Evolutionary conservation across 176 grass and related monocot species (phyloP).

Genomic region (Poa pratensis): DNA sequence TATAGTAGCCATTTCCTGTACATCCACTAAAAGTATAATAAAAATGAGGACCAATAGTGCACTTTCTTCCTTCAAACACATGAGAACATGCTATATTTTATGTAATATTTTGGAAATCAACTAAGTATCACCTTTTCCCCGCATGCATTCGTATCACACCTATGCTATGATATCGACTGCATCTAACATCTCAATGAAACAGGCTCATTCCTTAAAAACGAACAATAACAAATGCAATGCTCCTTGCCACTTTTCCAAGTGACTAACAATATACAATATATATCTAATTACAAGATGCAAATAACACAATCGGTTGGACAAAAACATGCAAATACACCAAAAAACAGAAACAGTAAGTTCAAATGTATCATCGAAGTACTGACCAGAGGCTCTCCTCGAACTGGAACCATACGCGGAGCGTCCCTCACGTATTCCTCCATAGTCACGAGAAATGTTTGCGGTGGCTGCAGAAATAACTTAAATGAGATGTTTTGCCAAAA

Average conservation of each 20-base stretch:
- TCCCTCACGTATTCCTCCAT: constrained; percentile 99
- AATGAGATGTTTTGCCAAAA: constrained; percentile 40
- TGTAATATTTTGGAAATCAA: constrained; percentile 8
- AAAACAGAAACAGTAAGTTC: background rate
- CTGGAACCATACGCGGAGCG: constrained; percentile 87
- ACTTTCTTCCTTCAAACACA: background rate
- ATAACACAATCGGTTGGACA: background rate
- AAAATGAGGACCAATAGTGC: background rate
- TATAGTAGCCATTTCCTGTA: background rate
- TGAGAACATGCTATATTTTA: background rate
- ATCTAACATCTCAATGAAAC: constrained; percentile 10
- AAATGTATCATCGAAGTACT: constrained; percentile 35
- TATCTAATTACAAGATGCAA: constrained; percentile 11
- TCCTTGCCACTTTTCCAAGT: background rate
- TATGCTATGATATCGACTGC: constrained; percentile 1
- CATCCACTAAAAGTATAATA: constrained; percentile 8
- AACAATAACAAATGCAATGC: constrained; percentile 27
- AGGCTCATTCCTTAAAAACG: background rate
- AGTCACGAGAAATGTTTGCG: constrained; percentile 94
- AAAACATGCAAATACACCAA: constrained; percentile 12
- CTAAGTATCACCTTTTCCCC: background rate
- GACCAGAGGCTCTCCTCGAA: constrained; percentile 84
- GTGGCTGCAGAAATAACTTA: constrained; percentile 64
- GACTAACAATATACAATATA: background rate
- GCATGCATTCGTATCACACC: background rate